These are phyloP conservation scores for Lactarius sp. DNA, from an alignment of 768 basidiomycete genomes.

Conservation along the genomic window DNA sequence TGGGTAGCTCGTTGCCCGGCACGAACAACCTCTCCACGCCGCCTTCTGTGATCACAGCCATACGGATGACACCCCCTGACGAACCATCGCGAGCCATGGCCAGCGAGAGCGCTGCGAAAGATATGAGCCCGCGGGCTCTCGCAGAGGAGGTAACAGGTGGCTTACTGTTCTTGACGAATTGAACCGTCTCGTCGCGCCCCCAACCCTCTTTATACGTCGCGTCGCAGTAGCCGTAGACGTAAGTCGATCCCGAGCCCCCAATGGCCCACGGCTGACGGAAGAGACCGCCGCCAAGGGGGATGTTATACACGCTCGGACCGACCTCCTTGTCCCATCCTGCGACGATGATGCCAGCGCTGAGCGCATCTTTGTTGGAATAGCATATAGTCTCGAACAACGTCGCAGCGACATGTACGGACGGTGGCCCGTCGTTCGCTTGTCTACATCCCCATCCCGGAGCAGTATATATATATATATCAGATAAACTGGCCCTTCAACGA, in stretches of 20 bases:
- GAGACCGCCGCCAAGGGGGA: conserved; percentile 92
- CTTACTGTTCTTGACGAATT: conserved; percentile 96
- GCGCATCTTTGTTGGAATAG: conserved; percentile 87
- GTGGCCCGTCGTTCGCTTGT: conserved; percentile 50
- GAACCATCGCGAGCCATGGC: conserved; percentile 99
- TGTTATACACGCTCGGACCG: conserved; percentile 93
- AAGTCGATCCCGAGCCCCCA: conserved; percentile 95
- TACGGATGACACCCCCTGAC: conserved; percentile 94
- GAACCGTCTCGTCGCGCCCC: conserved; percentile 82
- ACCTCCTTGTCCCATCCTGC: conserved; percentile 93
- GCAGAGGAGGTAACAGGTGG: conserved; percentile 22
- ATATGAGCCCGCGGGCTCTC: neutral
- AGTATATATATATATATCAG: neutral
- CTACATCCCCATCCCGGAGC: conserved; percentile 31
- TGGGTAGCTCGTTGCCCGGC: conserved; percentile 84
- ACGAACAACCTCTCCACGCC: conserved; percentile 90
- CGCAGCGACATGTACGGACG: conserved; percentile 79
- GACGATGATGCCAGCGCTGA: conserved; percentile 94
- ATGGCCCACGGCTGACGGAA: conserved; percentile 99
- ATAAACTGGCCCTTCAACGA: neutral
- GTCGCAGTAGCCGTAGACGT: conserved; percentile 98
- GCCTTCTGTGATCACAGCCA: conserved; percentile 94
- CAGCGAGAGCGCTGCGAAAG: conserved; percentile 68
- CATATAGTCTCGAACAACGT: conserved; percentile 80
- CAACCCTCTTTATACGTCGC: conserved; percentile 95